A percentile compares a stretch with the other conserved stretches of the same genome.
These are phyloP conservation scores for Spatholobus suberectus DNA, from an alignment of 306 rosid genomes.

Conservation along the genomic window DNA sequence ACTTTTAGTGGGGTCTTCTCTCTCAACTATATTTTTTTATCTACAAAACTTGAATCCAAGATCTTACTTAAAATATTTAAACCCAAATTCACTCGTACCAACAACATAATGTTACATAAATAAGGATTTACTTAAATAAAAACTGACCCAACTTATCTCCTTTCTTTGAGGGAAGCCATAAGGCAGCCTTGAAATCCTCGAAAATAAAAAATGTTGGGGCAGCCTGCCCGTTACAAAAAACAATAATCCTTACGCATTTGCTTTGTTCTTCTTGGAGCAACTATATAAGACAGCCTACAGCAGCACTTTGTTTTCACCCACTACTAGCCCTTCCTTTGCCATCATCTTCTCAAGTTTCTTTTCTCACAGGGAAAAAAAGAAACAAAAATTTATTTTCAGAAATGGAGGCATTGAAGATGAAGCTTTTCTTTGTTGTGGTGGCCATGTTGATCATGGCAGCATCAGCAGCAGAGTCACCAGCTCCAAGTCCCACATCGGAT, in stretches of 20 bases:
- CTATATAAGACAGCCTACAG: constrained; percentile 26
- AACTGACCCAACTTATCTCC: not conserved
- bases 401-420: constrained; percentile 48
- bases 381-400: not conserved
- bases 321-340: not conserved
- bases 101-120: not conserved
- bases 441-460: constrained; percentile 35
- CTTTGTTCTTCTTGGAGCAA: not conserved
- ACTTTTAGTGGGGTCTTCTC: no score
- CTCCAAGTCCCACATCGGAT: constrained; percentile 61
- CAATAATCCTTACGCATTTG: not conserved
- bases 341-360: not conserved
- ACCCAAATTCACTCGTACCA: no score
- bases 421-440: constrained; percentile 16
- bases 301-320: not conserved
- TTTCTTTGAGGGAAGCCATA: not conserved
- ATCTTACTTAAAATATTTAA: no score
- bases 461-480: constrained; percentile 42
- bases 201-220: constrained; percentile 22
- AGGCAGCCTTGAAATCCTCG: not conserved
- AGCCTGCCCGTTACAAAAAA: not conserved
- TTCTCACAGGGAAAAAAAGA: not conserved
- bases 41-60: no score
- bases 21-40: no score
- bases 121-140: not conserved